Percentiles rank a stretch among this genome's conserved stretches.
Conservation (phyloP, 2,329 filamentous ascomycete species). For the Xenoacremonium recifei region DNA sequence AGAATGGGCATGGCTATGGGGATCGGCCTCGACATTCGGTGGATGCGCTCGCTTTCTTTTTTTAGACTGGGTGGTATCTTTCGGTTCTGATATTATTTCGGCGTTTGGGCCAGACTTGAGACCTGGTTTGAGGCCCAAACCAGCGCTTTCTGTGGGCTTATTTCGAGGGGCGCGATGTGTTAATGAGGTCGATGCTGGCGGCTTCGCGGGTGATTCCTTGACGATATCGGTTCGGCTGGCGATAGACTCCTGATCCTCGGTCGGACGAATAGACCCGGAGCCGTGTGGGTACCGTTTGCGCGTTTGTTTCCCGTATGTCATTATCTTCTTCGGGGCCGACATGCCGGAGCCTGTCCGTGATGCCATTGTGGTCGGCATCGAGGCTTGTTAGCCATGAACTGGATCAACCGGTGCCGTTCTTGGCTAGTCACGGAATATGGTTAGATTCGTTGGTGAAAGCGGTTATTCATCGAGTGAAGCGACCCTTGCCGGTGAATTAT, state of each 20-base stretch:
- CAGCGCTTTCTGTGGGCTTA: too few species aligned
- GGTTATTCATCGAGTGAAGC: too few species aligned
- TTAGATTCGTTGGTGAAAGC: too few species aligned
- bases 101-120: background rate
- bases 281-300: conserved; percentile 21
- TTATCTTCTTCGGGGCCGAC: conserved; percentile 20
- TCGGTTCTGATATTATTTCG: conserved; percentile 7
- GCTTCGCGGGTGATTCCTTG: conserved; percentile 12
- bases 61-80: conserved; percentile 16
- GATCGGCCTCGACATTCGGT: conserved; percentile 5
- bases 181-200: conserved; percentile 1
- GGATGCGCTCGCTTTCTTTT: conserved; percentile 23
- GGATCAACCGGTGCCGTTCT: too few species aligned
- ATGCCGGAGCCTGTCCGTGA: conserved; percentile 20
- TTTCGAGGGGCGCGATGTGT: too few species aligned
- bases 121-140: background rate
- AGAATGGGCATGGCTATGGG: conserved; percentile 4
- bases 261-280: conserved; percentile 19
- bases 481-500: too few species aligned
- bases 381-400: too few species aligned
- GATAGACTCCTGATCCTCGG: conserved; percentile 10
- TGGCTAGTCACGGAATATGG: too few species aligned
- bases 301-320: conserved; percentile 27
- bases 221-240: conserved; percentile 9
- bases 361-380: conserved; percentile 12